Evolutionary conservation across 169 alveolate genomes (phyloP), one percentile per base, ranked within the genome.

Genomic region (Theileria parva): DNA sequence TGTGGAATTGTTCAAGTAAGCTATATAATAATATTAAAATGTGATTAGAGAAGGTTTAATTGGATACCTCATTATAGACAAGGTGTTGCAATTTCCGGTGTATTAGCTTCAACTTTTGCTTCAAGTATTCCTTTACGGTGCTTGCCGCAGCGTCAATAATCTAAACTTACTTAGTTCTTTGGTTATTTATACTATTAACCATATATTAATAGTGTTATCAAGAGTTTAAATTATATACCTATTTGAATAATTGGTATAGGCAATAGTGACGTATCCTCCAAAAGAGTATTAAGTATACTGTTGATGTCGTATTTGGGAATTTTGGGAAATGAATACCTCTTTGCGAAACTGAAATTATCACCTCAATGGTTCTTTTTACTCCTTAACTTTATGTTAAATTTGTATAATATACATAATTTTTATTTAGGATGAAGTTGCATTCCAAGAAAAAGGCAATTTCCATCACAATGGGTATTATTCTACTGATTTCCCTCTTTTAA

Each of bases 1-100:
- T 85, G 91, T 74, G 91, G 91, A 55, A 77, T 85, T 5, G 79
- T 85, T 3, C 86, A 79, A 80, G 86, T 83, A 57, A 57, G 30
- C 4, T 12, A 5, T 61, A 68, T 19, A 7, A 57, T 11, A 15
- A 19, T 17, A 9, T n/a, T 1, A 30, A 28, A 11, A 1, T 39
- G 0, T 13, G n/a, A 75, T 9, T 69, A 83, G 86, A 27, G 86
- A 34, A 32, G 91, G 48, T 85, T 85, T 55, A 34, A 74, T 63
- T 85, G 91, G 91, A 77, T 77, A 23, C 86, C 87, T 11, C 91
- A 85, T 59, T 77, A 77, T 51, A 77, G 79, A 67, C 91, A 85
- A n/a, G 71, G 66, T 17, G 70, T 77, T 32, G 68, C 81, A 28
- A 53, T 85, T 7, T 71, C 91, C 15, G 91, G 87, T 6, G 84